Percentiles rank a stretch among this genome's conserved stretches.
phyloP scores from a whole-genome alignment of 2,329 filamentous ascomycete species.

The Claviceps sp. region DNA sequence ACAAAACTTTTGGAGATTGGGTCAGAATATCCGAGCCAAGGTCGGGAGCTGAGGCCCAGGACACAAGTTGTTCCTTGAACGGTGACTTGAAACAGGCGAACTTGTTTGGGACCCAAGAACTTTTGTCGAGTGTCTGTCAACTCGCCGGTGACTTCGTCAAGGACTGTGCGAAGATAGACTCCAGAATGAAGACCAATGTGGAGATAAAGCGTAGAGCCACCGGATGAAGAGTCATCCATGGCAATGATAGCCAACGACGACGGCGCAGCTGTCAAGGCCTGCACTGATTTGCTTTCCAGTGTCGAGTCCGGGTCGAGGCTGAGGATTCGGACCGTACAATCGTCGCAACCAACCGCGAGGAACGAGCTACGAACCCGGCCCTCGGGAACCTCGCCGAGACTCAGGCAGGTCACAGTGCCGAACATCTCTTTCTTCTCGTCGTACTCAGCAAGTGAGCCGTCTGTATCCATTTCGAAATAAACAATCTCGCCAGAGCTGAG shows the following conservation, averaged over 20 bases:
- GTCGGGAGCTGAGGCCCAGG: constrained; percentile 77
- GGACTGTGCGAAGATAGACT: constrained; percentile 85
- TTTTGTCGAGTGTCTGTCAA: constrained; percentile 88
- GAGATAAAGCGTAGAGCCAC: constrained; percentile 78
- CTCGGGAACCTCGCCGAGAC: constrained; percentile 82
- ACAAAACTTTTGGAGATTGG: constrained; percentile 78
- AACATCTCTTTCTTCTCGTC: constrained; percentile 93
- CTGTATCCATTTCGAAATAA: constrained; percentile 93
- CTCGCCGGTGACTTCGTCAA: constrained; percentile 93
- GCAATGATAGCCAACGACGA: constrained; percentile 83
- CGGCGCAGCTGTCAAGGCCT: constrained; percentile 81
- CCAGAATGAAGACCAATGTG: constrained; percentile 94
- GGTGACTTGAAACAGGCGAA: constrained; percentile 81
- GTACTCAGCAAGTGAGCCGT: constrained; percentile 84
- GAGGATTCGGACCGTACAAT: constrained; percentile 86
- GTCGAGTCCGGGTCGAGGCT: constrained; percentile 84
- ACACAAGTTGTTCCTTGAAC: constrained; percentile 77
- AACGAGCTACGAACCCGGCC: constrained; percentile 83
- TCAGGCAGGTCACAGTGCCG: constrained; percentile 89
- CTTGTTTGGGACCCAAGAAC: constrained; percentile 82
- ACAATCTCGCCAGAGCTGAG: constrained; percentile 93
- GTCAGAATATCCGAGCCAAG: constrained; percentile 94
- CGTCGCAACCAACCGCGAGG: constrained; percentile 90
- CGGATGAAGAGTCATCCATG: constrained; percentile 88
- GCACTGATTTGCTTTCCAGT: constrained; percentile 85